Base-by-base conservation (phyloP, 192 early-diverging fungal species). In the Coemansia sp. region DNA sequence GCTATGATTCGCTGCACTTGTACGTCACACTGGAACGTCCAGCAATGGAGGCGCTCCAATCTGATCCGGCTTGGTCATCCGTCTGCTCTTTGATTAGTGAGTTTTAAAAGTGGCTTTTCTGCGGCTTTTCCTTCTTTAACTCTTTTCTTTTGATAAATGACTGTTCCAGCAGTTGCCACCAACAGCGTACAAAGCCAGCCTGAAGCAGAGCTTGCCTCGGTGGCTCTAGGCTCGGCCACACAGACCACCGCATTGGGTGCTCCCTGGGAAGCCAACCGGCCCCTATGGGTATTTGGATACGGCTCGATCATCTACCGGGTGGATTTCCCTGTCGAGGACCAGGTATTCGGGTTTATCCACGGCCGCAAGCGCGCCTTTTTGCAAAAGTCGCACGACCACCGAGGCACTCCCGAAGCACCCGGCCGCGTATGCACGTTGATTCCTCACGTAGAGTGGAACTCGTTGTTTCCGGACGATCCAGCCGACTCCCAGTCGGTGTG, bases 371-470 rank as follows among this genome's bases (percentile, higher is more conserved):
- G 56, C 11, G 53, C 56, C 11, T 60, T 60, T 45, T 46, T 61
- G 17, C 67, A 88, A 77, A 82, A 85, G 18, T 87, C 82, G 39
- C 84, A 83, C 28, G 93, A 96, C 67, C 93, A 96, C 70, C 83
- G 93, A 6, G 93, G 93, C 3, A 92, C 90, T 1, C 79, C 81
- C 5, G 77, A 82, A 26, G 54, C 75, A 6, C 92, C 91, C 0
- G 93, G 93, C 20, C 80, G 92, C 20, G 92, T 96, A 0, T 91
- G 92, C 5, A 96, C 93, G 0, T 65, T 96, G 21, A 80, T 96
- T 10, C 84, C 86, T 0, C 65, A 66, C 36, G 70, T 81, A n/a
- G 85, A 92, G 60, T 92, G 86, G 78, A 76, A 77, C 52, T 59
- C 39, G 0, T 67, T 79, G 52, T 68, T 65, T 28, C 37, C 53